Evolutionary conservation across 1,139 yeast genomes (phyloP), one percentile per base, ranked within the genome.

Genomic region (Yamadazyma pseudoaaseri): DNA sequence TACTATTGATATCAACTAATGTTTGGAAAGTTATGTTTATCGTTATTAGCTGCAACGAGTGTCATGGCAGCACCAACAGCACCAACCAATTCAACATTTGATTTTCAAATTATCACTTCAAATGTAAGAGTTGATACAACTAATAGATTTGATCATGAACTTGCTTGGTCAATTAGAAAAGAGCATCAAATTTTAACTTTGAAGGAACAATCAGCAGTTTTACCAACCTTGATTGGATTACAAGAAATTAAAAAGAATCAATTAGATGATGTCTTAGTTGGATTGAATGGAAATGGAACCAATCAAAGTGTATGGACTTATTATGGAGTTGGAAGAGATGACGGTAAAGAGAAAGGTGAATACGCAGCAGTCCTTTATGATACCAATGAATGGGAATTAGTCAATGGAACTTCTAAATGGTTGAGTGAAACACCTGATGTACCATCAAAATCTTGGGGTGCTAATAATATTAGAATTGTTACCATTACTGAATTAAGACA

Each of bases 271-370:
- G 47, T 60, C 10, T 31, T 54, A 16, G 20, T 26, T 2, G 59
- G 58, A 2, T 44, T 57, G 25, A 53, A 53, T 25, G 20, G 22
- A n/a, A 16, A 35, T 20, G 26, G 21, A 16, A 31, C 39, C 24
- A 32, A 39, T 9, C 48, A 49, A 21, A 34, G 36, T 21, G 47
- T 52, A 3, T 73, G 69, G 63, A 52, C 54, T 6, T 67, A 68
- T 41, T 65, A 60, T 36, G 75, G 75, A 2, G 67, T 64, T 16
- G 77, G 77, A 3, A 55, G 78, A 51, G 71, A 68, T 34, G 76
- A 72, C 48, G 78, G 78, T 5, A 39, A 44, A 6, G 51, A 50
- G 12, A 44, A 48, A 3, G 76, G 78, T 10, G 78, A 73, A 41
- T 70, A 58, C 38, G 63, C 73, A 28, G 76, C 78, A 1, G 56